Percentiles rank a stretch among this genome's conserved stretches.
These are phyloP conservation scores for Fusarium brachygibbosum DNA, from an alignment of 2,329 filamentous ascomycete genomes.

Conservation along the genomic window DNA sequence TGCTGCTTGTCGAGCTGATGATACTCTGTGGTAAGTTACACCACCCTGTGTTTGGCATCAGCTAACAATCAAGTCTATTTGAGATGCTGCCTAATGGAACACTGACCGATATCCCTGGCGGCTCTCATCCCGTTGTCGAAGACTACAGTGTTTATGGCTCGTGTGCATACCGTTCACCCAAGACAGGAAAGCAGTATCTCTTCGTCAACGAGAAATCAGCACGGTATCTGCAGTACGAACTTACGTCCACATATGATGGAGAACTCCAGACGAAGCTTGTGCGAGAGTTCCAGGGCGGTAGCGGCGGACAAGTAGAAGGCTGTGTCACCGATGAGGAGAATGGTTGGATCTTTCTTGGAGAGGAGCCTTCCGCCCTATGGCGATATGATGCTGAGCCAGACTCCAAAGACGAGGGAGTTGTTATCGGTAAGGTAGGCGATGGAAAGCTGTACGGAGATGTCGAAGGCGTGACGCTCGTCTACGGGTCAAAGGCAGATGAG, in stretches of 20 bases:
- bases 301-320: slow-evolving; percentile 67
- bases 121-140: slow-evolving; percentile 60
- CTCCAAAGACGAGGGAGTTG: slow-evolving; percentile 51
- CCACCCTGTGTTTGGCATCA: not conserved
- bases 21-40: slow-evolving; percentile 63
- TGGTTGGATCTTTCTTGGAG: slow-evolving; percentile 64
- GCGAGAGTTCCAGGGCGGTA: slow-evolving; percentile 64
- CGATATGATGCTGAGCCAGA: slow-evolving; percentile 65
- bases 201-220: slow-evolving; percentile 68
- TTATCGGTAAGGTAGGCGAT: slow-evolving; percentile 60
- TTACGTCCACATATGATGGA: slow-evolving; percentile 57
- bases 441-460: slow-evolving; percentile 65
- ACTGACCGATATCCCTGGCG: slow-evolving; percentile 59
- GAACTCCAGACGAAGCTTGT: slow-evolving; percentile 62
- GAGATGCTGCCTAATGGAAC: slow-evolving; percentile 63
- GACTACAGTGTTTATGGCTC: slow-evolving; percentile 66
- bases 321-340: slow-evolving; percentile 67
- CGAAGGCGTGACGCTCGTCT: slow-evolving; percentile 66
- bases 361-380: slow-evolving; percentile 66
- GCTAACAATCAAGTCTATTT: slow-evolving; percentile 57
- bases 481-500: slow-evolving; percentile 58
- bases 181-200: slow-evolving; percentile 63
- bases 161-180: slow-evolving; percentile 63
- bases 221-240: slow-evolving; percentile 67
- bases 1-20: slow-evolving; percentile 64